Base-by-base conservation (phyloP, 169 alveolate species). In the Cyclospora cayetanensis region DNA sequence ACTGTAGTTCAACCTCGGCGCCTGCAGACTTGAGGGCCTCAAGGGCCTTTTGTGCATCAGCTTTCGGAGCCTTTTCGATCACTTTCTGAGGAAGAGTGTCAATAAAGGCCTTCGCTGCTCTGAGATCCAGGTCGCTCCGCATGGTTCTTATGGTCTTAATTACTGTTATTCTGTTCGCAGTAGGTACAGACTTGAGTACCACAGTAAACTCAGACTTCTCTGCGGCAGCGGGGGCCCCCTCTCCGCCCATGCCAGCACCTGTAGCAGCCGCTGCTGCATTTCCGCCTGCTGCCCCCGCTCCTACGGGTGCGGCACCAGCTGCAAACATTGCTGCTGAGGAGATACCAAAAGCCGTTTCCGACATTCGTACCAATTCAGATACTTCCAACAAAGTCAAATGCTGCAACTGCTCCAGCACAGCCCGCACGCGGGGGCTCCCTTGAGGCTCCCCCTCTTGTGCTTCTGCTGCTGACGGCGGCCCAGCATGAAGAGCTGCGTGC, bases 141-240 rank as follows among this genome's bases (percentile, higher is more conserved):
- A 90, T 50, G 50, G 90, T 80, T 25, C 93, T 50, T 66, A 90
- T 85, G 41, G 93, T 90, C 60, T 90, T 90, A 31, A 90, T 90
- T 60, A 77, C 90, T 2, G 85, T 34, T 5, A 90, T 90, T 39
- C 93, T 79, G 29, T 37, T 90, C 7, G 79, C 90, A 29, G 76
- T 84, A 9, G 90, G 91, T 35, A 82, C 91, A 20, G 93, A 52
- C 29, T 90, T 90, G 29, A 90, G n/a, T 4, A 76, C 85, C 25
- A 90, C 84, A 35, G 34, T 46, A 25, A 90, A 90, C 46, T 29
- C 90, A 20, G 93, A 76, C 84, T 85, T 66, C 20, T 90, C 74
- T 5, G 63, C 63, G 1, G 82, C 34, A 0, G 46, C 80, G 15
- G 60, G 52, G 31, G 43, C 87, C 34, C 65, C 92, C 25, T 76